Conservation (phyloP, 257 asterid genomes). For the Solanum medicagineum region DNA sequence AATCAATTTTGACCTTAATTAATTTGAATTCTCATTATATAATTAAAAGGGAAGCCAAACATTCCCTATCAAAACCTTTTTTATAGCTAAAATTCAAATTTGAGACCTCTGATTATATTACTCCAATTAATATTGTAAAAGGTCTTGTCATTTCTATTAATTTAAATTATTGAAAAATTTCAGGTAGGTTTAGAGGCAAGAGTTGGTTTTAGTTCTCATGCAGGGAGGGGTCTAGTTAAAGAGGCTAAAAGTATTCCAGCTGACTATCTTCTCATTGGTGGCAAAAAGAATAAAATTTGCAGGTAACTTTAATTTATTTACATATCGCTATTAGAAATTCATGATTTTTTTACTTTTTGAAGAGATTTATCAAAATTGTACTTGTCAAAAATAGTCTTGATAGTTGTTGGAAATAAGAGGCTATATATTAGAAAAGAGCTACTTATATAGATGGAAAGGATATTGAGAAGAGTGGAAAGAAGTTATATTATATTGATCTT, state of each 20-base stretch:
- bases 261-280: conserved; percentile 53
- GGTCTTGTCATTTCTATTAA: background rate
- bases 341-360: too few relatives aligned
- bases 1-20: accelerated
- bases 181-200: conserved; percentile 77
- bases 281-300: conserved; percentile 19
- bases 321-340: too few relatives aligned
- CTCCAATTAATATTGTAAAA: background rate
- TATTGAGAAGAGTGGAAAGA: too few relatives aligned
- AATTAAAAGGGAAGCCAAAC: too few relatives aligned
- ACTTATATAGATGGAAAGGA: too few relatives aligned
- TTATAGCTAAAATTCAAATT: background rate
- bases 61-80: background rate
- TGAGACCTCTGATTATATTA: background rate
- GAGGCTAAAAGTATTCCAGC: conserved; percentile 50
- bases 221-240: conserved; percentile 43
- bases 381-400: too few relatives aligned
- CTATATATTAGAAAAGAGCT: too few relatives aligned
- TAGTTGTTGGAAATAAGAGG: too few relatives aligned
- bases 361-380: too few relatives aligned
- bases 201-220: conserved; percentile 41
- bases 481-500: too few relatives aligned
- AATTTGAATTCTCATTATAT: background rate
- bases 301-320: conserved; percentile 26
- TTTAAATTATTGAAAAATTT: background rate